These are phyloP conservation scores for Calocybe cyanea DNA, from an alignment of 768 basidiomycete genomes.

Conservation along the genomic window DNA sequence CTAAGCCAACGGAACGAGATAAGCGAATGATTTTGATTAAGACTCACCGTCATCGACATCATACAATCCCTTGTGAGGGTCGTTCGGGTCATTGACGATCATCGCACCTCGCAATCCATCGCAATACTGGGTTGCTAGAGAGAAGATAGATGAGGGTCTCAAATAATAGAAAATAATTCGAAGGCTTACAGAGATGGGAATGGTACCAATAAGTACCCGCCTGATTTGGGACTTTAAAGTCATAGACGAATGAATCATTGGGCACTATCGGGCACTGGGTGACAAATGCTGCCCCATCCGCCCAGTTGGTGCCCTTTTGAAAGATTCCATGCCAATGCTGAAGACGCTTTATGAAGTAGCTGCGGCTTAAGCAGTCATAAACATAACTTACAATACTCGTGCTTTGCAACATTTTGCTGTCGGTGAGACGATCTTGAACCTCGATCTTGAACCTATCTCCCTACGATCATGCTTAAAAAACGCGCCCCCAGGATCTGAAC, in stretches of 20 bases:
- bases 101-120: slow-evolving; percentile 37
- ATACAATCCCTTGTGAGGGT: slow-evolving; percentile 27
- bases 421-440: slow-evolving; percentile 13
- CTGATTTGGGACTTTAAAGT: slow-evolving; percentile 24
- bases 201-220: slow-evolving; percentile 27
- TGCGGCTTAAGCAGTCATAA: slow-evolving; percentile 9
- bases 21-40: neutral
- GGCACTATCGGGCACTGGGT: slow-evolving; percentile 40
- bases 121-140: slow-evolving; percentile 44
- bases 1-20: neutral
- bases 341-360: neutral
- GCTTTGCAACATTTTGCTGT: slow-evolving; percentile 14
- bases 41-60: slow-evolving; percentile 14
- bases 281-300: slow-evolving; percentile 32
- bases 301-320: slow-evolving; percentile 29
- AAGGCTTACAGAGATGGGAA: slow-evolving; percentile 21
- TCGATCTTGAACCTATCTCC: slow-evolving; percentile 16
- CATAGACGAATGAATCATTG: slow-evolving; percentile 31
- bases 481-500: neutral
- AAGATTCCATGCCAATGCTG: slow-evolving; percentile 45
- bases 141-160: neutral
- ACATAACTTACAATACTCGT: slow-evolving; percentile 14
- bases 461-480: slow-evolving; percentile 1
- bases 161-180: neutral
- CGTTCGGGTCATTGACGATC: slow-evolving; percentile 33